Conservation (phyloP, 1,139 yeast species). For the Yamadazyma trypodendri region DNA sequence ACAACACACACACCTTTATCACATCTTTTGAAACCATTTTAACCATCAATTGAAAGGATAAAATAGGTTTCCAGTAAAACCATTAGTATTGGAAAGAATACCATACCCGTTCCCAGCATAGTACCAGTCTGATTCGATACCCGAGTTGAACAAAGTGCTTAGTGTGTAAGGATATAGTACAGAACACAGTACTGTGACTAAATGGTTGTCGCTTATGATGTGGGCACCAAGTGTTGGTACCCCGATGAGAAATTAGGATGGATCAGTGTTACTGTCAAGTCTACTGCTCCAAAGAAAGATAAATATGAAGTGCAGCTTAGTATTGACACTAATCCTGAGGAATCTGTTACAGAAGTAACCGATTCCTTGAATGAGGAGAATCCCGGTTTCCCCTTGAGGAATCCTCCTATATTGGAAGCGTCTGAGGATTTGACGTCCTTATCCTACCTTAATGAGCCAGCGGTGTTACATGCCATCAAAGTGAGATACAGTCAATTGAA, state of each 20-base stretch:
- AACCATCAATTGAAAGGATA: neutral
- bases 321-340: conserved; percentile 58
- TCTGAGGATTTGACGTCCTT: conserved; percentile 92
- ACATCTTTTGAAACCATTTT: neutral
- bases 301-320: conserved; percentile 60
- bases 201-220: conserved; percentile 24
- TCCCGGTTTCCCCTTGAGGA: conserved; percentile 69
- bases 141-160: neutral
- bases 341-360: conserved; percentile 51
- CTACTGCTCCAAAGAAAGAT: conserved; percentile 47
- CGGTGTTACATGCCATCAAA: conserved; percentile 90
- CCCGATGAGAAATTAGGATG: conserved; percentile 88
- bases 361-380: conserved; percentile 50
- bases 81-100: neutral
- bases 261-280: conserved; percentile 81
- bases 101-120: neutral
- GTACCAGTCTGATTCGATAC: conserved; percentile 1
- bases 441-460: conserved; percentile 93
- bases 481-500: conserved; percentile 85
- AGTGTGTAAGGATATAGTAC: conserved; percentile 1
- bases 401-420: conserved; percentile 91
- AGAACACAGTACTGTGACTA: conserved; percentile 1
- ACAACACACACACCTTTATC: conserved; percentile 4
- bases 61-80: neutral
- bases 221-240: conserved; percentile 85